Evolutionary conservation across 208 protist species (phyloP).

Genomic region (Wallacemonas collosoma): DNA sequence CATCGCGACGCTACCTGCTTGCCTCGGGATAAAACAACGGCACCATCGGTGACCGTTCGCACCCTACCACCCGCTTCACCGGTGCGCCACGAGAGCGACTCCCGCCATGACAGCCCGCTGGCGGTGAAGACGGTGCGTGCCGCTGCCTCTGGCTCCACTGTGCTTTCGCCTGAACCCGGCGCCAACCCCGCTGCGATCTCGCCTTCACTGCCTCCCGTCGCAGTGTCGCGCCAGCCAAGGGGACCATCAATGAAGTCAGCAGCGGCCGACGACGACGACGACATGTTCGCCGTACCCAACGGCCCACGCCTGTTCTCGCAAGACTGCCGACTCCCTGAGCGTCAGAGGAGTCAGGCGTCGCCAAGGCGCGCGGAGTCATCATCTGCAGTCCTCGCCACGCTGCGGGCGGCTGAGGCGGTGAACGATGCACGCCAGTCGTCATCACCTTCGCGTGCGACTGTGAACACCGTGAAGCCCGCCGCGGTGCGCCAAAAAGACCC

Average conservation of each 20-base stretch:
- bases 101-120: neutral
- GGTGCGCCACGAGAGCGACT: too few relatives aligned
- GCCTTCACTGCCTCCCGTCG: neutral
- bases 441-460: neutral
- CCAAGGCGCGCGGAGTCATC: neutral
- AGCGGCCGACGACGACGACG: slow-evolving; percentile 39
- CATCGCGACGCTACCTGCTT: neutral
- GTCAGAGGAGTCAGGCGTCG: neutral
- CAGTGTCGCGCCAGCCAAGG: neutral
- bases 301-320: slow-evolving; percentile 42
- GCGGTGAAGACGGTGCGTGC: neutral
- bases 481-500: neutral
- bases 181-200: neutral
- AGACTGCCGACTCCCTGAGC: slow-evolving; percentile 14
- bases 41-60: too few relatives aligned
- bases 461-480: slow-evolving; percentile 1
- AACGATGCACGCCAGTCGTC: neutral
- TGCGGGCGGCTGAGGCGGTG: neutral
- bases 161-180: too few relatives aligned
- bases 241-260: neutral
- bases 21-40: neutral
- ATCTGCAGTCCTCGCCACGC: neutral
- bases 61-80: too few relatives aligned
- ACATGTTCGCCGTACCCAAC: slow-evolving; percentile 43
- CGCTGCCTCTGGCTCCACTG: too few relatives aligned